Percentiles rank a stretch among this genome's conserved stretches.
phyloP scores from a whole-genome alignment of 108 stramenopile species.

The Cyclostephanos tholiformis region DNA sequence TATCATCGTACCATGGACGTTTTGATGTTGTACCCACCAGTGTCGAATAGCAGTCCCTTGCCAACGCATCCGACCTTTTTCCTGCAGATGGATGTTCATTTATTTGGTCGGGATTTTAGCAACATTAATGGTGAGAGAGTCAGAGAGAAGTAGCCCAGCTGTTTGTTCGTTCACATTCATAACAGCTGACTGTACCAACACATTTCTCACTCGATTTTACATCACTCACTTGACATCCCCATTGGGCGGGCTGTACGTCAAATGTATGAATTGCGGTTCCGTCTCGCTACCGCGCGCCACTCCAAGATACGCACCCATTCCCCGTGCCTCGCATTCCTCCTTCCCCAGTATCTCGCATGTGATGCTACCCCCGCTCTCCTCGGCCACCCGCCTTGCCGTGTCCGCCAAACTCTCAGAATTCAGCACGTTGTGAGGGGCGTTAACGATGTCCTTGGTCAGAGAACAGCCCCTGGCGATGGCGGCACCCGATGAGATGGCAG shows the following conservation, averaged over 20 bases:
- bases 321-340: conserved; percentile 83
- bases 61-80: conserved; percentile 93
- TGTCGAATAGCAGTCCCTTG: conserved; percentile 97
- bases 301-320: conserved; percentile 92
- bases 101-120: too few relatives aligned
- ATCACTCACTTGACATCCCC: conserved; percentile 38
- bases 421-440: conserved; percentile 94
- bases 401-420: conserved; percentile 86
- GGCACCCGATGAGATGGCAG: conserved; percentile 51
- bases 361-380: conserved; percentile 69
- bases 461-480: conserved; percentile 62
- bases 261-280: conserved; percentile 96
- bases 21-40: conserved; percentile 99
- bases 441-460: conserved; percentile 93
- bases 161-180: conserved; percentile 31
- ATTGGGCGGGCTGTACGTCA: conserved; percentile 80
- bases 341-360: conserved; percentile 82
- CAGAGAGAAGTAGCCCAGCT: not conserved
- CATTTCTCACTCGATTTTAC: not conserved
- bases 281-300: conserved; percentile 94
- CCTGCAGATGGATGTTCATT: conserved; percentile 18
- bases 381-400: conserved; percentile 81
- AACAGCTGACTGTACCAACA: conserved; percentile 71
- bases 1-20: conserved; percentile 62
- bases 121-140: not conserved